Evolutionary conservation across 2,329 filamentous ascomycete genomes (phyloP), one percentile per base, ranked within the genome.

Genomic region (Penicillium olsonii): DNA sequence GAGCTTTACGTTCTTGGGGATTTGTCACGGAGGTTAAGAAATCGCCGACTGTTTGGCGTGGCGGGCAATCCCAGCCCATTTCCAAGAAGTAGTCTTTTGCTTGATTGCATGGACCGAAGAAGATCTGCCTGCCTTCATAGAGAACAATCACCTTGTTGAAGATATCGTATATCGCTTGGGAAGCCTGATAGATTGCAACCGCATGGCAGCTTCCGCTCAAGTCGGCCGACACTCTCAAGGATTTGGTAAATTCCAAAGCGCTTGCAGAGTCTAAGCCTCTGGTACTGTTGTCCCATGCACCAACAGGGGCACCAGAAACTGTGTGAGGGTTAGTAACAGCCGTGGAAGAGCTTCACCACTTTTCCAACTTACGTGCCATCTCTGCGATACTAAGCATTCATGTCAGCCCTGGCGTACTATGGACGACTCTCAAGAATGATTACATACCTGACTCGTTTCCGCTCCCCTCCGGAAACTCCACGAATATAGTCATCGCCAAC

Each of bases 111-210:
- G 80, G 78, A 0, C 88, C 88, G 56, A 84, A 91, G 72, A 84
- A 92, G 56, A 92, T 90, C 63, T 91, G 81, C 0, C 84, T 80
- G 0, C 88, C 88, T 61, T 90, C 85, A 61, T 91, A 90, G 0
- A 91, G 75, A 0, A 92, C 84, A 0, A 84, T 76, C 0, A 82
- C 82, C 64, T 90, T 90, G 69, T 92, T 87, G 56, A 92, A 91
- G 14, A 82, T 70, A 39, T 84, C 79, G 46, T 77, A 78, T 11
- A 77, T 72, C 24, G 65, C 67, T 55, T 78, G 71, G 29, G 73
- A 73, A 10, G 74, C 75, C 55, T 78, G 75, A 59, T 84, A 85
- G 11, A 82, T 49, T 3, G 55, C 57, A 15, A 54, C 45, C 7
- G 51, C 53, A 39, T 60, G 57, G 2, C 77, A 72, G 12, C 71